These are phyloP conservation scores for Linnemannia zychae DNA, from an alignment of 192 early-diverging fungal genomes.

Conservation along the genomic window DNA sequence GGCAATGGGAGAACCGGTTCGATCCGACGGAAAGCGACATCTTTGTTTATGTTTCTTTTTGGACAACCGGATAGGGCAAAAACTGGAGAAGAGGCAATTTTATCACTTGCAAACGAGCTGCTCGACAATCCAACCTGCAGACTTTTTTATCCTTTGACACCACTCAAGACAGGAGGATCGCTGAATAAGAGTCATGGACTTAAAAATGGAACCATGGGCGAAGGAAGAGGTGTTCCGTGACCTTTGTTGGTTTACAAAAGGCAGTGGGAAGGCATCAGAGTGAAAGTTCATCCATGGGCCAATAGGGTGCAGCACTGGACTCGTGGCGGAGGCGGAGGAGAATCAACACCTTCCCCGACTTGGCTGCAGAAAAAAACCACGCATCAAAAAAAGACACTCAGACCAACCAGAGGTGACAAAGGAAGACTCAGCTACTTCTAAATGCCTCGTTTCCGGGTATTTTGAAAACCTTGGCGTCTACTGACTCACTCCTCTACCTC, in stretches of 20 bases:
- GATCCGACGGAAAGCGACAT: neutral
- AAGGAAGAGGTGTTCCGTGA: neutral
- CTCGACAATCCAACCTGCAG: neutral
- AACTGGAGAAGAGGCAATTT: conserved; percentile 14
- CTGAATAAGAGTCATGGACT: neutral
- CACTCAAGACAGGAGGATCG: neutral
- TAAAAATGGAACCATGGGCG: neutral
- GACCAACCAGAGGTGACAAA: neutral
- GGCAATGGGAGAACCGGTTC: conserved; percentile 2
- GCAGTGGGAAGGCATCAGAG: too few relatives aligned
- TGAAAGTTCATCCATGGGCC: neutral
- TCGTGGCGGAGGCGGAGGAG: neutral
- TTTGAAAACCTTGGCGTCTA: neutral
- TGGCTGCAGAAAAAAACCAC: neutral
- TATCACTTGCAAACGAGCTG: neutral
- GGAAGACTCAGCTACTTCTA: neutral
- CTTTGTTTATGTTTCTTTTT: neutral
- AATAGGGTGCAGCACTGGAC: neutral
- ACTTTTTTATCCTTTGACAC: neutral
- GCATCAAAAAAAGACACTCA: neutral
- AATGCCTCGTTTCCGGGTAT: conserved; percentile 7
- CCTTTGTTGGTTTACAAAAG: neutral
- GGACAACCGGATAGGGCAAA: conserved; percentile 15
- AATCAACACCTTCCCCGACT: neutral
- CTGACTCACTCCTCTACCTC: neutral